Conservation (phyloP, 2,329 filamentous ascomycete species). For the Clonostachys rosea region DNA sequence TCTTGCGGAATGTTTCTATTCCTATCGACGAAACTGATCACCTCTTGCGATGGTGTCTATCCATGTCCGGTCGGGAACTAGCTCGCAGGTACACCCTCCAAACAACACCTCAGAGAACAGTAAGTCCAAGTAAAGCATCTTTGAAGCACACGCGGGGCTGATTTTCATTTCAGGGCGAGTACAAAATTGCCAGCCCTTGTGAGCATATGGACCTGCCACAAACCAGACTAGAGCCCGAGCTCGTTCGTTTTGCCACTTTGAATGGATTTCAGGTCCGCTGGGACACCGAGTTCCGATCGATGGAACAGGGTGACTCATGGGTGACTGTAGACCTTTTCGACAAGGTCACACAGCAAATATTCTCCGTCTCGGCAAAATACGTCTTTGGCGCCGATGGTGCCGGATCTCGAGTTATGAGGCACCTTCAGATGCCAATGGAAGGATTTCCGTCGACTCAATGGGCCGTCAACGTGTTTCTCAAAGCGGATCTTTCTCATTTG, state of each 20-base stretch:
- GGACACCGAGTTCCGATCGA: conserved; percentile 21
- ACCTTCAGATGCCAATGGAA: conserved; percentile 32
- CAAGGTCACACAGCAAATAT: conserved; percentile 24
- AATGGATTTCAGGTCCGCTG: conserved; percentile 29
- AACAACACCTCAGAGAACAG: not conserved
- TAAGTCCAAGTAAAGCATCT: not conserved
- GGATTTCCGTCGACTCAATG: conserved; percentile 29
- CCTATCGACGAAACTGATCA: not conserved
- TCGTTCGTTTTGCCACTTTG: conserved; percentile 26
- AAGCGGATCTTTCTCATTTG: conserved; percentile 42
- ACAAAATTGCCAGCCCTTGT: conserved; percentile 20
- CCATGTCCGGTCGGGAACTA: not conserved
- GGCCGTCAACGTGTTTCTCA: conserved; percentile 32
- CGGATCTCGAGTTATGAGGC: conserved; percentile 26
- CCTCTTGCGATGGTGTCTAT: not conserved
- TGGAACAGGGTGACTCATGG: conserved; percentile 13
- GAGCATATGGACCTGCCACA: conserved; percentile 34
- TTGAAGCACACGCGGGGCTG: not conserved
- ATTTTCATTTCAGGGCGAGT: not conserved
- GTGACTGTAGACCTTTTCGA: conserved; percentile 23
- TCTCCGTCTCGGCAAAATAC: conserved; percentile 42
- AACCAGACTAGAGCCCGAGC: conserved; percentile 32
- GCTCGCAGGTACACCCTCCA: too few species aligned
- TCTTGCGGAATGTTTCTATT: not conserved
- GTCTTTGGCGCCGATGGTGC: conserved; percentile 51